phyloP scores from a whole-genome alignment of 2,329 filamentous ascomycete genomes.

The Trichoderma breve region DNA sequence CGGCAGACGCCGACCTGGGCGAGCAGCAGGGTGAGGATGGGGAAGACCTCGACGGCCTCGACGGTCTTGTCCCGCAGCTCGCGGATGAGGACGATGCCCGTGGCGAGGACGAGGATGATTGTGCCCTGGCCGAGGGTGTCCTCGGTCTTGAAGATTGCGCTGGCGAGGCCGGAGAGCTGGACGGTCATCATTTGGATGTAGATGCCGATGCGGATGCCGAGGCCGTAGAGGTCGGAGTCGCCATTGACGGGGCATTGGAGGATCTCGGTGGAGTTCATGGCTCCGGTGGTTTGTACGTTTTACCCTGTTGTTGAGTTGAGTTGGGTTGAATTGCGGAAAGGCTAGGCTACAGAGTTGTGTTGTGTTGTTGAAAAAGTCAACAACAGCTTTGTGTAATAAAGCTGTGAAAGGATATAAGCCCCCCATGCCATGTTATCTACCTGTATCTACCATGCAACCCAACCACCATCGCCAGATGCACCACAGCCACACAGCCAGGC shows the following conservation, averaged over 20 bases:
- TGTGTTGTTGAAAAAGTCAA: neutral
- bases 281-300: neutral
- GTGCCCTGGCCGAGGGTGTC: constrained; percentile 26
- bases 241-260: constrained; percentile 24
- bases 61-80: constrained; percentile 4
- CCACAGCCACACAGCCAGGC: constrained; percentile 7
- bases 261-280: neutral
- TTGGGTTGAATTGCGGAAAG: neutral
- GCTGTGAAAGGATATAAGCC: neutral
- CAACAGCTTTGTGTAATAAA: neutral
- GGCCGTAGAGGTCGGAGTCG: constrained; percentile 30
- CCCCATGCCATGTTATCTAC: neutral
- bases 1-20: constrained; percentile 26
- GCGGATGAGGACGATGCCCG: constrained; percentile 24
- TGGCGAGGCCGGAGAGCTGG: constrained; percentile 26
- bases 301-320: neutral
- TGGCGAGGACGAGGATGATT: constrained; percentile 27
- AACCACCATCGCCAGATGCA: neutral
- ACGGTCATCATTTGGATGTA: constrained; percentile 31
- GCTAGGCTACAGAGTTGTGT: neutral
- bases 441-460: neutral
- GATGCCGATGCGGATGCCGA: constrained; percentile 31
- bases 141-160: constrained; percentile 22
- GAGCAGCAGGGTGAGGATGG: constrained; percentile 26
- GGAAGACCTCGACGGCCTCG: constrained; percentile 27